Evolutionary conservation across 148 eudicot species (phyloP).

Genomic region (Salicornia ramosissima): DNA sequence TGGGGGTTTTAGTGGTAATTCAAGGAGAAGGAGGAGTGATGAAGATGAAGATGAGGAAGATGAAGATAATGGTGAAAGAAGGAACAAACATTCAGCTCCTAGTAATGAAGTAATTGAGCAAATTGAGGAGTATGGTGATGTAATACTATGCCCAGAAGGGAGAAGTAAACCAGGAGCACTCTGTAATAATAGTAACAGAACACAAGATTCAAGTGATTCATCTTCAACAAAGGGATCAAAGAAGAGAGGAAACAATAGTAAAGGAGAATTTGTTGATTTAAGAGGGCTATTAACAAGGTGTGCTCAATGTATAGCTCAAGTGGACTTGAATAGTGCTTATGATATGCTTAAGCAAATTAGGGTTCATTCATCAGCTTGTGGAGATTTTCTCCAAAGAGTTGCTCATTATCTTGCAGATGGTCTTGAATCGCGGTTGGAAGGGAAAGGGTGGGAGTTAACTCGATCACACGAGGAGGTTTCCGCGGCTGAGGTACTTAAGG

Average conservation of each 20-base stretch:
- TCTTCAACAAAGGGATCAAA: conserved; percentile 16
- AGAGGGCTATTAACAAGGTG: conserved; percentile 42
- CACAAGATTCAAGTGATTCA: conserved; percentile 6
- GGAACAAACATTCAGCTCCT: conserved; percentile 30
- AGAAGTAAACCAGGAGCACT: conserved; percentile 26
- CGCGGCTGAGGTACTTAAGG: conserved; percentile 32
- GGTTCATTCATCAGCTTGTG: conserved; percentile 39
- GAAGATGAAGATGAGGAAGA: conserved; percentile 18
- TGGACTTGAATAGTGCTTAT: conserved; percentile 33
- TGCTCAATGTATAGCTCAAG: conserved; percentile 38
- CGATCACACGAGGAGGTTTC: conserved; percentile 18
- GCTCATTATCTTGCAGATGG: conserved; percentile 56
- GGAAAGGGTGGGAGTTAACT: conserved; percentile 23
- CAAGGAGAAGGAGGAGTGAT: conserved; percentile 28
- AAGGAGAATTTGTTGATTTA: conserved; percentile 42
- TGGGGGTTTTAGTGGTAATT: background rate
- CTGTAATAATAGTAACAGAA: conserved; percentile 13
- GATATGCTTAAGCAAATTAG: conserved; percentile 39
- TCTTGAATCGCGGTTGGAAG: conserved; percentile 51
- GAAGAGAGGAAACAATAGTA: conserved; percentile 23
- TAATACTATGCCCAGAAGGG: conserved; percentile 38
- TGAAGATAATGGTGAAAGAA: conserved; percentile 17
- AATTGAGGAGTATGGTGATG: conserved; percentile 40
- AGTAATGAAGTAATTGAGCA: conserved; percentile 34
- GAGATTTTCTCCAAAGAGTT: conserved; percentile 45